Evolutionary conservation across 768 basidiomycete species (phyloP), one percentile per base, ranked within the genome.

Genomic region (Amanita phalloides): DNA sequence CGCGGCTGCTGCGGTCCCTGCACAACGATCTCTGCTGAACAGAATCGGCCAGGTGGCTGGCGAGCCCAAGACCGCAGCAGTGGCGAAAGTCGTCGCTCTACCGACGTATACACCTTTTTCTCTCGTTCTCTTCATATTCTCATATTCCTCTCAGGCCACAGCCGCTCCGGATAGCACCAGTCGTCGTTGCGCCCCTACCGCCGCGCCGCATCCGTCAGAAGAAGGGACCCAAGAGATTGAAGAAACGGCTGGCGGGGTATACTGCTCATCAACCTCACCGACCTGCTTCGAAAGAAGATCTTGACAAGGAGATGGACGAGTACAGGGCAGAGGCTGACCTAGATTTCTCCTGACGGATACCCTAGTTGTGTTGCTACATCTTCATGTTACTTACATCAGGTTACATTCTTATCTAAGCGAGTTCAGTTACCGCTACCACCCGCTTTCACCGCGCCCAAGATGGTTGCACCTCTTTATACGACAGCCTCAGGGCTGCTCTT

Each of bases 391-490:
- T 4, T 23, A 9, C 21, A 6, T 28, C 26, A 28, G 26, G 8
- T 14, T 17, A 23, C 30, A 48, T 37, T 48, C 36, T 48, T 48
- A 48, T 48, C 48, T 37, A 48, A 20, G 21, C 26, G 36, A 9
- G 6, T 32, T 8, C 7, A 25, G 17, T 4, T 26, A 32, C 30
- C 30, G 11, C 8, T 10, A n/a, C 3, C 32, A n/a, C 8, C 46
- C 23, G 21, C 8, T 4, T 7, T 9, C 28, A 45, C 36, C n/a
- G 20, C 48, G 17, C 25, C 25, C 21, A 21, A 26, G n/a, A 91
- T 95, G 93, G 90, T 86, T 13, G 94, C 93, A n/a, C 94, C 94
- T 2, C 70, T 98, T 43, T 98, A 96, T 66, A 92, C 89, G 6
- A 98, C 94, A 8, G 91, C 78, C 41, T 90, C 86, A 49, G 87